A percentile compares a stretch with the other conserved stretches of the same genome.
These are phyloP conservation scores for Myxozyma kluyveri DNA, from an alignment of 805 yeast species.

Conservation along the genomic window DNA sequence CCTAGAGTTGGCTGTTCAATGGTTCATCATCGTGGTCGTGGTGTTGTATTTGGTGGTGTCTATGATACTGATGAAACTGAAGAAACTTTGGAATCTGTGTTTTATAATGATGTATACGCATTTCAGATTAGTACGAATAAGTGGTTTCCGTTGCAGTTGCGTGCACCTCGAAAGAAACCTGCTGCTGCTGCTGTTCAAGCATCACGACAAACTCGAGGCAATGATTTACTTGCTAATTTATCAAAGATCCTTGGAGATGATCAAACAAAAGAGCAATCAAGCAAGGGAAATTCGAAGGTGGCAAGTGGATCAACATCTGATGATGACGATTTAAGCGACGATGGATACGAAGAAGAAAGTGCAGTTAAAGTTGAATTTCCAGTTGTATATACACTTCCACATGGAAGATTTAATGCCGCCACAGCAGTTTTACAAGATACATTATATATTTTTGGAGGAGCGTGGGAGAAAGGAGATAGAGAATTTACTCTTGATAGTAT, in stretches of 20 bases:
- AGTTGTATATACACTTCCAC: constrained; percentile 62
- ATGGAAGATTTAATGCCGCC: constrained; percentile 81
- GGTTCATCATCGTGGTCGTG: constrained; percentile 87
- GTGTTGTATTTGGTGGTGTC: constrained; percentile 92
- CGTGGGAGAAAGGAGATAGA: constrained; percentile 82
- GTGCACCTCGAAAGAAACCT: constrained; percentile 53
- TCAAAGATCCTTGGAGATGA: constrained; percentile 43
- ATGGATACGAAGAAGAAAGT: constrained; percentile 39
- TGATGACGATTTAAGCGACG: constrained; percentile 38
- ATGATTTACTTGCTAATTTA: constrained; percentile 66
- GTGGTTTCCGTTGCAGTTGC: constrained; percentile 73
- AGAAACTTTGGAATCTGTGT: constrained; percentile 79
- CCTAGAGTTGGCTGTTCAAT: constrained; percentile 94
- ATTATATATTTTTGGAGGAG: constrained; percentile 83
- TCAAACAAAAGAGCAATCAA: constrained; percentile 11
- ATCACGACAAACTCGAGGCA: constrained; percentile 53
- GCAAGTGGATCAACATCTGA: constrained; percentile 1
- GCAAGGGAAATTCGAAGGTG: constrained; percentile 29
- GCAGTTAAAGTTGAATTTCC: constrained; percentile 51
- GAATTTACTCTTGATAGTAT: constrained; percentile 83
- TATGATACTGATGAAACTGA: constrained; percentile 94
- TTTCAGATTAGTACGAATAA: constrained; percentile 83
- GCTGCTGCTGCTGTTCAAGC: constrained; percentile 38
- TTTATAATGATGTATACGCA: constrained; percentile 75
- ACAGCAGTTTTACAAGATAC: constrained; percentile 82